These are phyloP conservation scores for Curvularia eragrostidis DNA, from an alignment of 2,329 filamentous ascomycete species.

Conservation along the genomic window DNA sequence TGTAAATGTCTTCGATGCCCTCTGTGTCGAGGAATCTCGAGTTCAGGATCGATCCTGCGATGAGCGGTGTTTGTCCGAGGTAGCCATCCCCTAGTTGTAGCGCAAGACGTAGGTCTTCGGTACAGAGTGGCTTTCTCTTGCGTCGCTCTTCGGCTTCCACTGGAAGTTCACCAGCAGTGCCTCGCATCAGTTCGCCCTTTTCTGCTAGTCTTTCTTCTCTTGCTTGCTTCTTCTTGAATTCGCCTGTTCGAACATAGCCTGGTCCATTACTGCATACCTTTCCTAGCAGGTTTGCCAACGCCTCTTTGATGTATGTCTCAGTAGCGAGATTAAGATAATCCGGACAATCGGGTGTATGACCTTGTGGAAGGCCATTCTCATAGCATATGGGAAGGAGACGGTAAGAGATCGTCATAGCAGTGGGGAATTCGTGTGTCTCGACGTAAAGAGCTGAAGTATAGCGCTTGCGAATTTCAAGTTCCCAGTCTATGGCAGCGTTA, in stretches of 20 bases:
- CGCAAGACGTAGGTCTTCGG: constrained; percentile 79
- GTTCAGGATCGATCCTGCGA: constrained; percentile 71
- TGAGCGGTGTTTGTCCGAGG: constrained; percentile 77
- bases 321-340: constrained; percentile 67
- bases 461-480: constrained; percentile 69
- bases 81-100: constrained; percentile 77
- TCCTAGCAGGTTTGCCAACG: constrained; percentile 61
- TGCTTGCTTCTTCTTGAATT: constrained; percentile 76
- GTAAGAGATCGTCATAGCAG: constrained; percentile 61
- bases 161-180: constrained; percentile 79
- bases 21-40: constrained; percentile 70
- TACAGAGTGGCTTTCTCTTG: constrained; percentile 73
- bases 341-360: constrained; percentile 61
- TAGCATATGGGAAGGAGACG: constrained; percentile 71
- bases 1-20: constrained; percentile 38
- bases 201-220: constrained; percentile 76
- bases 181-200: constrained; percentile 75
- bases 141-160: constrained; percentile 79
- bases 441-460: constrained; percentile 67
- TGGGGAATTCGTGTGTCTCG: constrained; percentile 69
- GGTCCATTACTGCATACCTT: constrained; percentile 64
- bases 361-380: constrained; percentile 65
- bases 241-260: constrained; percentile 72
- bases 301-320: constrained; percentile 69
- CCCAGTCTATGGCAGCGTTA: constrained; percentile 58